phyloP scores from a whole-genome alignment of 768 basidiomycete genomes.

The Leccinum truebloodii region DNA sequence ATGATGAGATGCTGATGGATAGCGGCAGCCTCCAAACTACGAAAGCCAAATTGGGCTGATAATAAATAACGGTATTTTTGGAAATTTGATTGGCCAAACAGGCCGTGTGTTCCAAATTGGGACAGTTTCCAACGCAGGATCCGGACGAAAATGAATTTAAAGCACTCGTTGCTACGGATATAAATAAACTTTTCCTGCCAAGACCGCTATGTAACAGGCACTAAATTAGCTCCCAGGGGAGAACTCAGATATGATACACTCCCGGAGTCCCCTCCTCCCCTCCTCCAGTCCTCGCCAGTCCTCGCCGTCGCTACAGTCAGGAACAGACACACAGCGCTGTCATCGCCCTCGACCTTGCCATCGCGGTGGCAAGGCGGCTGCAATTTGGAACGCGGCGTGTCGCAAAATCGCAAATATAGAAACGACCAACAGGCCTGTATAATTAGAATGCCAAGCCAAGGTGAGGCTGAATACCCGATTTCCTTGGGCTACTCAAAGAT shows the following conservation, averaged over 20 bases:
- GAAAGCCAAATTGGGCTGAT: conserved; percentile 19
- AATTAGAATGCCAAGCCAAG: conserved; percentile 48
- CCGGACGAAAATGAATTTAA: conserved; percentile 22
- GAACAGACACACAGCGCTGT: neutral
- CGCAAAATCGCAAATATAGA: conserved; percentile 24
- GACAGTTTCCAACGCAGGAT: conserved; percentile 15
- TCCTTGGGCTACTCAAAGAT: conserved; percentile 42
- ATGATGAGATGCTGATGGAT: conserved; percentile 11
- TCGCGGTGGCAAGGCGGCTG: neutral
- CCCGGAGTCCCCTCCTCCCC: neutral
- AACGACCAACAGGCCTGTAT: conserved; percentile 26
- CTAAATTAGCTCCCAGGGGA: conserved; percentile 24
- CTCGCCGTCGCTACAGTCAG: neutral
- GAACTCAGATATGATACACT: neutral
- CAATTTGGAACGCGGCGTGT: conserved; percentile 2
- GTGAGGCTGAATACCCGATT: conserved; percentile 38
- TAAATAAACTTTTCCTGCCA: conserved; percentile 35
- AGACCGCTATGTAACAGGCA: conserved; percentile 34
- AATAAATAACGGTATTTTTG: conserved; percentile 19
- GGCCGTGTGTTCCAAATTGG: conserved; percentile 13
- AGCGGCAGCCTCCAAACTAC: conserved; percentile 5
- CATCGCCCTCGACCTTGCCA: neutral
- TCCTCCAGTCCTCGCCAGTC: neutral
- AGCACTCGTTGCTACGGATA: conserved; percentile 20
- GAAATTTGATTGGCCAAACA: conserved; percentile 25